A percentile compares a stretch with the other conserved stretches of the same genome.
phyloP scores from a whole-genome alignment of 176 grass and related monocot species.

The Lolium perenne region DNA sequence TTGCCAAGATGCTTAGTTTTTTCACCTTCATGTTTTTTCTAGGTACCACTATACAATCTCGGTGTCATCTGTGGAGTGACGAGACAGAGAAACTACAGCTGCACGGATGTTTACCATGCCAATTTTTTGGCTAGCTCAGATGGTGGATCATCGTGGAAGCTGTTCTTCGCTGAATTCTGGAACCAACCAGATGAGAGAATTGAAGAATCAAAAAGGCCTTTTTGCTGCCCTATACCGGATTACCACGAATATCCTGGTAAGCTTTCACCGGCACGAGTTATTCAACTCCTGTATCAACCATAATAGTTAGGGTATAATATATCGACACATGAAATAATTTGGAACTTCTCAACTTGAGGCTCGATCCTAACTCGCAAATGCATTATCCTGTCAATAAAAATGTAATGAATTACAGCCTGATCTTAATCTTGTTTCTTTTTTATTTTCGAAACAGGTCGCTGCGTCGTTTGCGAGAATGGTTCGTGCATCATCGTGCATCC shows the following conservation, averaged over 20 bases:
- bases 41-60: too few species aligned
- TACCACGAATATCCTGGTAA: neutral
- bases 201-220: neutral
- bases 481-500: neutral
- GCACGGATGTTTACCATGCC: neutral
- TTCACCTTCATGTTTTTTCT: too few species aligned
- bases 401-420: neutral
- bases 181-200: neutral
- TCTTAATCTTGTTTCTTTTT: neutral
- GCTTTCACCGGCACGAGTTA: too few species aligned
- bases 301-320: neutral
- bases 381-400: neutral
- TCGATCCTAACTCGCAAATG: neutral
- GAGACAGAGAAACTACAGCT: neutral
- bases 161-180: too few species aligned
- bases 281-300: neutral
- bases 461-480: neutral
- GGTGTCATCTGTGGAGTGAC: constrained; percentile 3
- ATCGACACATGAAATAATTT: neutral
- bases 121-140: constrained; percentile 5
- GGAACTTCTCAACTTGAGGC: neutral
- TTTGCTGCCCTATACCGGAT: neutral
- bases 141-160: neutral
- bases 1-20: neutral
- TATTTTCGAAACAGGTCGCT: neutral